Conservation (phyloP, 2,329 filamentous ascomycete species). For the Colletotrichum aenigma region DNA sequence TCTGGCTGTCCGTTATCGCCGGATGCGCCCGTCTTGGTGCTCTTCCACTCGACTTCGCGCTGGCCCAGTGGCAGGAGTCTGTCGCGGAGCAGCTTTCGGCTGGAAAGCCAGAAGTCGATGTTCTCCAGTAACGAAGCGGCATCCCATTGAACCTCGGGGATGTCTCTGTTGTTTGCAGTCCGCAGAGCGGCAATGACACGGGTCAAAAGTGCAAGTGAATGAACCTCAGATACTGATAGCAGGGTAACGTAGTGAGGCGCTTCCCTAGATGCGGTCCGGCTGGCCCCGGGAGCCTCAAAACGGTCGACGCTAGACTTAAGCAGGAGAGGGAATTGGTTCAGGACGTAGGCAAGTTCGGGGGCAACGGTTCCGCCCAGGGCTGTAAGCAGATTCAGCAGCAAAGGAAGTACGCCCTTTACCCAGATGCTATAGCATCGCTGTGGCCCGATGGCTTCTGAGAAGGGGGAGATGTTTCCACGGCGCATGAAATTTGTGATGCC, state of each 20-base stretch:
- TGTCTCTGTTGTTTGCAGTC: constrained; percentile 70
- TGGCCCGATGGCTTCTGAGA: constrained; percentile 71
- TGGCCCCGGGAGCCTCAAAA: constrained; percentile 67
- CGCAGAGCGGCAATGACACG: constrained; percentile 73
- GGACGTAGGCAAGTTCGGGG: constrained; percentile 81
- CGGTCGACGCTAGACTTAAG: constrained; percentile 73
- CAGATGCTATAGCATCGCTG: constrained; percentile 87
- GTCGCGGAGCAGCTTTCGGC: constrained; percentile 71
- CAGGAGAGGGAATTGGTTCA: constrained; percentile 87
- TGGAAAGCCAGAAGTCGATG: constrained; percentile 79
- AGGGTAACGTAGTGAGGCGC: constrained; percentile 73
- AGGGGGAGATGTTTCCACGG: constrained; percentile 73
- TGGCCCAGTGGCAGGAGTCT: constrained; percentile 75
- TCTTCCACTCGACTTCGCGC: constrained; percentile 70
- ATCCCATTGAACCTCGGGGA: constrained; percentile 80
- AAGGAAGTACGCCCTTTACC: constrained; percentile 84
- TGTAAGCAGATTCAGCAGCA: constrained; percentile 86
- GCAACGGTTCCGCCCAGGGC: constrained; percentile 83
- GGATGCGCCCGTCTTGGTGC: constrained; percentile 39
- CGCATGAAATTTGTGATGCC: constrained; percentile 81
- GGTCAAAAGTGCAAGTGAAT: constrained; percentile 78
- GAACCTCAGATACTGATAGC: constrained; percentile 75
- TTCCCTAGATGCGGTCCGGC: constrained; percentile 53
- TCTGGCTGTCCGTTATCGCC: constrained; percentile 36
- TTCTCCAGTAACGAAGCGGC: constrained; percentile 75